Evolutionary conservation across 495 filamentous ascomycete species (phyloP).

Genomic region (Rhypophila decipiens): DNA sequence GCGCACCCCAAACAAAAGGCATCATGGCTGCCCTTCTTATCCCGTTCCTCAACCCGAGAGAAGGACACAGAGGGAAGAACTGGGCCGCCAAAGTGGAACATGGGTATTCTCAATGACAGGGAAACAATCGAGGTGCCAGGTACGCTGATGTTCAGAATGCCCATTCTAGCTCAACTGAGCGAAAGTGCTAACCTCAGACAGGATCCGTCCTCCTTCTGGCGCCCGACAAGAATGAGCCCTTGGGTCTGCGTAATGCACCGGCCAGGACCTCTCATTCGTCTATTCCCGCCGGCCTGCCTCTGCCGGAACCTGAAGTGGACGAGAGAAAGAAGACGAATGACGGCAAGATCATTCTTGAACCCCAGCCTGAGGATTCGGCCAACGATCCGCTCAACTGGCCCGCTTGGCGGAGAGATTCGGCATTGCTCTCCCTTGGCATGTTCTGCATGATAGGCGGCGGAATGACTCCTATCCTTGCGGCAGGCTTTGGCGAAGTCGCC

Average conservation of each 20-base stretch:
- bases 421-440: slow-evolving; percentile 77
- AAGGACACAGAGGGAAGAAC: slow-evolving; percentile 3
- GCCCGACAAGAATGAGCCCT: slow-evolving; percentile 68
- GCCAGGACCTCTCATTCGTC: slow-evolving; percentile 73
- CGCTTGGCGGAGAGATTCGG: slow-evolving; percentile 70
- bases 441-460: slow-evolving; percentile 92
- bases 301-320: slow-evolving; percentile 21
- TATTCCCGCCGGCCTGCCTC: slow-evolving; percentile 52
- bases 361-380: slow-evolving; percentile 82
- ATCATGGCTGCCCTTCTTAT: slow-evolving; percentile 13
- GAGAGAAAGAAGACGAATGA: slow-evolving; percentile 71
- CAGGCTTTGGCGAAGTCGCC: slow-evolving; percentile 82
- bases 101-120: slow-evolving; percentile 79
- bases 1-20: slow-evolving; percentile 1
- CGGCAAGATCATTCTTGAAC: slow-evolving; percentile 82
- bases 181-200: slow-evolving; percentile 20
- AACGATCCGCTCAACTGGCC: slow-evolving; percentile 97
- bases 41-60: slow-evolving; percentile 4
- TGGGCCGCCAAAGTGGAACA: slow-evolving; percentile 50
- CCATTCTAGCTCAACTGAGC: not conserved
- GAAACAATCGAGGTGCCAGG: slow-evolving; percentile 89
- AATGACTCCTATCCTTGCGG: slow-evolving; percentile 86
- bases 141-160: slow-evolving; percentile 30
- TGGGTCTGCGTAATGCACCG: slow-evolving; percentile 70
- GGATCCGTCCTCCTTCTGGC: slow-evolving; percentile 79